Percentiles rank a stretch among this genome's conserved stretches.
Evolutionary conservation across 345 rosid genomes (phyloP).

Genomic region (Eucalyptus marginata): DNA sequence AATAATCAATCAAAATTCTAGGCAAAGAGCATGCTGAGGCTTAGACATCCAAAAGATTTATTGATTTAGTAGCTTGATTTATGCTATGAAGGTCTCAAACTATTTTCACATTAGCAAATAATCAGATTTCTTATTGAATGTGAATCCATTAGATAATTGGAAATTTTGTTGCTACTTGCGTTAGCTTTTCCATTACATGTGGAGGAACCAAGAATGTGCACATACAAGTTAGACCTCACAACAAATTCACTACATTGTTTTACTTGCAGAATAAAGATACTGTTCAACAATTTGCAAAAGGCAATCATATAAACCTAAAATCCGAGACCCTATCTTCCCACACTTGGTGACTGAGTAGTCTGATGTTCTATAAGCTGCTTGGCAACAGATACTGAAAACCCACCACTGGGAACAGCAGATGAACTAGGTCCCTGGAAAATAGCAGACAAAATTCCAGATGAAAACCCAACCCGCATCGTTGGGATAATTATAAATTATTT

Average conservation of each 20-base stretch:
- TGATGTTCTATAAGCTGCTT: background rate
- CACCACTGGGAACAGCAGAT: background rate
- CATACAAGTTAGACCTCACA: background rate
- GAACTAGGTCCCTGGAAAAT: background rate
- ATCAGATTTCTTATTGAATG: background rate
- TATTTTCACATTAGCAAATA: background rate
- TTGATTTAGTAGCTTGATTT: background rate
- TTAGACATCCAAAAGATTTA: background rate
- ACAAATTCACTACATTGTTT: background rate
- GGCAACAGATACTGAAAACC: background rate
- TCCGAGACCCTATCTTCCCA: conserved; percentile 94
- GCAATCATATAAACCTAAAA: conserved; percentile 43
- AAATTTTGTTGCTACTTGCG: background rate
- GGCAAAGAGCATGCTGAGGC: background rate
- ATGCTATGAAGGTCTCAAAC: background rate
- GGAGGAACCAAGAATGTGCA: background rate
- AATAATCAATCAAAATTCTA: background rate
- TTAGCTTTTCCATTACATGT: background rate
- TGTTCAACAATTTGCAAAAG: background rate
- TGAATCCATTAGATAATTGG: background rate
- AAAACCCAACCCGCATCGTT: background rate
- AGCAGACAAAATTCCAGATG: background rate
- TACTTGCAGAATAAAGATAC: background rate
- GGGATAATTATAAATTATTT: background rate
- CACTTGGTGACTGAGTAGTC: conserved; percentile 44